Base-by-base conservation (phyloP, 2,329 filamentous ascomycete genomes). In the Arthrinium puccinioides region DNA sequence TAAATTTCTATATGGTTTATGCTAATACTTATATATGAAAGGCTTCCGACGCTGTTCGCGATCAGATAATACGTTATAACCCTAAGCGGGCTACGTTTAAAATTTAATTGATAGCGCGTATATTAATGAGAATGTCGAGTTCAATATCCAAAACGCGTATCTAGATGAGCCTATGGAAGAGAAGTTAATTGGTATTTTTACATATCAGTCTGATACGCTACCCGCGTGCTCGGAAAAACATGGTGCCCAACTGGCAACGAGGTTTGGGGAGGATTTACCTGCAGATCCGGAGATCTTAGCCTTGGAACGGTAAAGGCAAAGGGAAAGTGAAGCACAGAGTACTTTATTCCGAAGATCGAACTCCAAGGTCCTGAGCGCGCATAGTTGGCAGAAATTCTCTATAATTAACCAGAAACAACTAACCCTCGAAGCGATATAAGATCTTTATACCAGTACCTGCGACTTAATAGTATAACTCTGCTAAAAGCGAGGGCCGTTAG, bases 31-130 rank as follows among this genome's bases (percentile, higher is more conserved):
- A 16, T 9, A 14, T 7, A 53, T 47, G 49, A 26, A 44, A 54
- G 4, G 42, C 49, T 20, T 38, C 44, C 3, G 46, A 58, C 44
- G 42, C 43, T 14, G 40, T 59, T 13, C 42, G 43, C 23, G 43
- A 59, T 40, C 36, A 59, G 37, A 52, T 57, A 21, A 52, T 59
- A 40, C 48, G 43, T 23, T 38, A 58, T 39, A 37, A 57, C 32
- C 53, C 52, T 34, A 38, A 39, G 25, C 58, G 44, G 33, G 37
- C 35, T 2, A 59, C 45, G 4, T 59, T 60, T 20, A 44, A n/a
- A n/a, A n/a, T n/a, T n/a, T n/a, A n/a, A n/a, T n/a, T n/a, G n/a
- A 53, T 19, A 46, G 39, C 31, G 40, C 40, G 7, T 59, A 58
- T 40, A 45, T 58, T 6, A 57, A 56, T 25, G 27, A 56, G 40